Evolutionary conservation across 192 early-diverging fungal species (phyloP), one percentile per base, ranked within the genome.

Genomic region (Kickxella alabastrina): DNA sequence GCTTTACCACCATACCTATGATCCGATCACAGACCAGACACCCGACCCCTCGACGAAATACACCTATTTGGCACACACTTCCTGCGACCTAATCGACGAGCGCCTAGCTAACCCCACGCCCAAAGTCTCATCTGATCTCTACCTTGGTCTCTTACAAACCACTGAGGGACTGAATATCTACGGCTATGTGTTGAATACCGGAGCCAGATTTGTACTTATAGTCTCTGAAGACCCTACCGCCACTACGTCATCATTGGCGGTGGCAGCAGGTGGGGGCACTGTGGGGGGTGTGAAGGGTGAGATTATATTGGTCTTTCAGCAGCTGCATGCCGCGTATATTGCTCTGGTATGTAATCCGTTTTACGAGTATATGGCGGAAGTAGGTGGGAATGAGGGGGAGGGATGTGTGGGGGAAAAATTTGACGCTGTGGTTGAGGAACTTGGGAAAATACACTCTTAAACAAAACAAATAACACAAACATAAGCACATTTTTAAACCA

Each of bases 151-250:
- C 19, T 62, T 98, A 40, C 90, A 88, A 48, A 83, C 88, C 3
- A 85, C 93, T 60, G 95, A 94, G 57, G 93, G 95, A 48, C 58
- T 95, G 22, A 87, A 86, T 9, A 88, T 98, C 58, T 93, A 85
- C 52, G 94, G 92, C 10, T 95, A 91, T 58, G 82, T 91, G 37
- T 86, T 88, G 57, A 95, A 93, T 62, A 95, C 95, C 2, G 79
- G 85, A 21, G 79, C 89, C 39, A 89, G 91, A 43, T 77, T 90
- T 34, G 68, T 89, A 4, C 65, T 86, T 3, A 75, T 92, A 0
- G 65, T 87, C 1, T 77, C 83, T 2, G 84, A 88, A 40, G 92
- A 92, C 31, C 88, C 93, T 41, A 60, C 80, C 13, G 91, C 90
- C 10, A 87, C 93, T 69, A 89, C 90, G n/a, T n/a, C n/a, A n/a